Percentiles rank a stretch among this genome's conserved stretches.
These are phyloP conservation scores for Lachnellula hyalina DNA, from an alignment of 2,329 filamentous ascomycete genomes.

Conservation along the genomic window DNA sequence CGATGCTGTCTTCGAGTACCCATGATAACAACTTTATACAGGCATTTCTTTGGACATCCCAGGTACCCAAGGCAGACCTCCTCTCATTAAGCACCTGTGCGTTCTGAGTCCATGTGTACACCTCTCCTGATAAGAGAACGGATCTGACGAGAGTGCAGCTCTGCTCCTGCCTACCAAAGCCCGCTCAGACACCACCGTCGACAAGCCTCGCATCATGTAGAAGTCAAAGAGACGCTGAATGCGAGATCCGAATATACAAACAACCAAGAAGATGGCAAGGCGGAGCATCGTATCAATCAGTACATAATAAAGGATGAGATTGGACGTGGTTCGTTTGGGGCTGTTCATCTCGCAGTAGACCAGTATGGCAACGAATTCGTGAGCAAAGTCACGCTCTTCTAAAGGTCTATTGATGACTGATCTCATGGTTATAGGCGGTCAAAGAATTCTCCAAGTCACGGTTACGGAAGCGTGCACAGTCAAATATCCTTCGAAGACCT, in stretches of 20 bases:
- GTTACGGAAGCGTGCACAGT: constrained; percentile 83
- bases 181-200: constrained; percentile 62
- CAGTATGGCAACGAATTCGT: constrained; percentile 93
- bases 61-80: constrained; percentile 34
- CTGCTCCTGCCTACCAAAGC: constrained; percentile 44
- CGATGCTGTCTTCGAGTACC: background rate
- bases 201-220: constrained; percentile 52
- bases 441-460: constrained; percentile 97
- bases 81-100: constrained; percentile 30
- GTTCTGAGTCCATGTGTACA: constrained; percentile 2
- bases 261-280: constrained; percentile 74
- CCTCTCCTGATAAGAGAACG: background rate
- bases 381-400: constrained; percentile 34
- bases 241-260: constrained; percentile 82
- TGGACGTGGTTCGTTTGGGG: constrained; percentile 90
- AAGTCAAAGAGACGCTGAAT: constrained; percentile 84
- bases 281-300: constrained; percentile 87
- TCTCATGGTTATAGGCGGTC: constrained; percentile 59
- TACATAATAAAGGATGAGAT: constrained; percentile 94
- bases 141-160: constrained; percentile 37
- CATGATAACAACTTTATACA: constrained; percentile 3
- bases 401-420: background rate
- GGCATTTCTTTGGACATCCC: constrained; percentile 39
- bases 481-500: constrained; percentile 70
- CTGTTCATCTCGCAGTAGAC: constrained; percentile 84